Base-by-base conservation (phyloP, 192 early-diverging fungal species). In the Diversispora epigaea region DNA sequence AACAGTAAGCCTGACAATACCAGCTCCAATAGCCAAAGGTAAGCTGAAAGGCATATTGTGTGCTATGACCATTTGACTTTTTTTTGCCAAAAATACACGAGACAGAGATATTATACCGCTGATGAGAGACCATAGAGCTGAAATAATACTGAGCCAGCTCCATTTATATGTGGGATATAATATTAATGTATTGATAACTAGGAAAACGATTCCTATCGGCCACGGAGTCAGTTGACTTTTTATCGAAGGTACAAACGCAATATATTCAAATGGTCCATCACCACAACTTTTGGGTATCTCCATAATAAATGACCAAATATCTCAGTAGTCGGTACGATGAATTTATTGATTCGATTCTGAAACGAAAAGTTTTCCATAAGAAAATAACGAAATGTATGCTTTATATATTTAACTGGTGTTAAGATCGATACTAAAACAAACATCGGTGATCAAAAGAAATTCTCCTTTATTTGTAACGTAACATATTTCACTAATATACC, bases 111-210 rank as follows among this genome's bases (percentile, higher is more conserved):
- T 15, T 46, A 15, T 0, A n/a, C 65, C 25, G 7, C 65, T 9
- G 3, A 67, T 40, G 44, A 67, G 39, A 19, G 65, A n/a, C 65
- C 65, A 67, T 67, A 67, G 19, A 21, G 65, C 40, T 67, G 65
- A 40, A 22, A 67, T 8, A 67, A 44, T 14, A 19, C 65, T 44
- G 15, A 67, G 45, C 21, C 6, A 44, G 0, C 15, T 67, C 65
- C 65, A 67, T 67, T 67, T 45, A 45, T 40, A 44, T 67, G 65
- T 67, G 4, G 65, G 65, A 67, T 46, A 67, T 6, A 67, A 67
- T 9, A 67, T 67, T 44, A 67, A 6, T 41, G 44, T 45, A 67
- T 67, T 67, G 12, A 67, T 2, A 67, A 47, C 1, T 47, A 67
- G 17, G 5, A 15, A 6, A 17, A 41, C 44, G 7, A n/a, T 41